Conservation (phyloP, 2,329 filamentous ascomycete genomes). For the Bipolaris bicolor region DNA sequence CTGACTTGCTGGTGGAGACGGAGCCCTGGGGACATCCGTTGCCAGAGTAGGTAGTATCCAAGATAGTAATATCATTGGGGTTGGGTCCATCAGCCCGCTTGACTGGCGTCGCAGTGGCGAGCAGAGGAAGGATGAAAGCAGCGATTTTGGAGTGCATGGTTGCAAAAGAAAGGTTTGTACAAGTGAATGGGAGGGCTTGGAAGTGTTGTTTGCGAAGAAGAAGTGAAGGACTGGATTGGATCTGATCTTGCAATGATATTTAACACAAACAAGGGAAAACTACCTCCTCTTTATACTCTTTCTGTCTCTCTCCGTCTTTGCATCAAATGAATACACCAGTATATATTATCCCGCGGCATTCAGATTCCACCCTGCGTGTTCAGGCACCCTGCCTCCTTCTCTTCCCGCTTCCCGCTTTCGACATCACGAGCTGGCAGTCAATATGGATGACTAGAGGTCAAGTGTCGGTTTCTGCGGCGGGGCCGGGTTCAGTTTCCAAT, state of each 20-base stretch:
- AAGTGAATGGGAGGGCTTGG: neutral
- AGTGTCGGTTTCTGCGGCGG: constrained; percentile 14
- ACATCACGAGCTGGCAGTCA: neutral
- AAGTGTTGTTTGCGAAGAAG: constrained; percentile 10
- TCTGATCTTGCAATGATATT: constrained; percentile 31
- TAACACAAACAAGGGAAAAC: constrained; percentile 16
- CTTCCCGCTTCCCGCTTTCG: constrained; percentile 8
- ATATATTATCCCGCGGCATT: constrained; percentile 4
- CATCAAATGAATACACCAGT: neutral
- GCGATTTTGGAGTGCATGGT: constrained; percentile 41
- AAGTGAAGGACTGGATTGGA: constrained; percentile 26
- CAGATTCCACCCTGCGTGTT: neutral
- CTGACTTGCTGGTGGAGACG: constrained; percentile 40
- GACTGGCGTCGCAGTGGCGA: constrained; percentile 37
- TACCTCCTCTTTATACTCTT: constrained; percentile 33
- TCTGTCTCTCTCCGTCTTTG: neutral
- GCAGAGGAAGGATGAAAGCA: constrained; percentile 35
- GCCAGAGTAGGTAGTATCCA: constrained; percentile 41
- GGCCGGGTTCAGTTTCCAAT: constrained; percentile 30
- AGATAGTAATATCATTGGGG: constrained; percentile 37
- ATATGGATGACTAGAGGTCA: constrained; percentile 14
- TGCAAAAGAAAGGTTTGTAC: neutral
- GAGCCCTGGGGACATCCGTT: constrained; percentile 46
- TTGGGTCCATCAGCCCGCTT: constrained; percentile 28
- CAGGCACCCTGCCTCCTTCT: constrained; percentile 18